These are phyloP conservation scores for Cotoneaster glaucophyllus DNA, from an alignment of 306 rosid species.

Conservation along the genomic window DNA sequence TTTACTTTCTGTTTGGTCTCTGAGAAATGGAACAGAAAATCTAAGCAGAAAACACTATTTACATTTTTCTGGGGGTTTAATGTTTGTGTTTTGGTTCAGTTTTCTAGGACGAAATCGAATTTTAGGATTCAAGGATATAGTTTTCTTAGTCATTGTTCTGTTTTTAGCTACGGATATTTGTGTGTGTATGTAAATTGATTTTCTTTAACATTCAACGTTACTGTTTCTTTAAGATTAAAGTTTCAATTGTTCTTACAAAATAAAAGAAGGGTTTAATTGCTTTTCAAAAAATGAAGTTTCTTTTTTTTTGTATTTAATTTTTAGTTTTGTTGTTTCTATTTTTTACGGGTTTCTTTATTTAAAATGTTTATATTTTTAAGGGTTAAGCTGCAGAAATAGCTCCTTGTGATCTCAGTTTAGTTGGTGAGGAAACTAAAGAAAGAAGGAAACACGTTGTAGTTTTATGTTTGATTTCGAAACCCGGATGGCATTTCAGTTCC, in stretches of 20 bases:
- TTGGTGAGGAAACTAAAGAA: neutral
- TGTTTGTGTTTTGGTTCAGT: neutral
- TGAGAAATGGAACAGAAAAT: neutral
- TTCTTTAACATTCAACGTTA: neutral
- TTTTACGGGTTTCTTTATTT: neutral
- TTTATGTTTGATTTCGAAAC: neutral
- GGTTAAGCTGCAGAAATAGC: neutral
- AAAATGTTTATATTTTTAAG: neutral
- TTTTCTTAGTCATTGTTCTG: neutral
- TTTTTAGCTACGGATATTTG: neutral
- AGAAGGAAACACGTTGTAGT: neutral
- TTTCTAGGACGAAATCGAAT: neutral
- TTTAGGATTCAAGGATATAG: constrained; percentile 11
- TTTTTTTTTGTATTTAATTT: neutral
- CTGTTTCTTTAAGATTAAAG: neutral
- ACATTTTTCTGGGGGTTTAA: neutral
- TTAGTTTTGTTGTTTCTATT: neutral
- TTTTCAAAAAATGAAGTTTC: neutral
- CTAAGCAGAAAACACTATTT: neutral
- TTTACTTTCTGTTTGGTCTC: constrained; percentile 4
- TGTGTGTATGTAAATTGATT: neutral
- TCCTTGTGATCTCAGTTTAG: neutral
- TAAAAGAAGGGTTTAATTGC: neutral
- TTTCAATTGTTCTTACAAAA: neutral
- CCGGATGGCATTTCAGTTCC: neutral